Conservation (phyloP, 2,329 filamentous ascomycete species). For the Metarhizium anisopliae region DNA sequence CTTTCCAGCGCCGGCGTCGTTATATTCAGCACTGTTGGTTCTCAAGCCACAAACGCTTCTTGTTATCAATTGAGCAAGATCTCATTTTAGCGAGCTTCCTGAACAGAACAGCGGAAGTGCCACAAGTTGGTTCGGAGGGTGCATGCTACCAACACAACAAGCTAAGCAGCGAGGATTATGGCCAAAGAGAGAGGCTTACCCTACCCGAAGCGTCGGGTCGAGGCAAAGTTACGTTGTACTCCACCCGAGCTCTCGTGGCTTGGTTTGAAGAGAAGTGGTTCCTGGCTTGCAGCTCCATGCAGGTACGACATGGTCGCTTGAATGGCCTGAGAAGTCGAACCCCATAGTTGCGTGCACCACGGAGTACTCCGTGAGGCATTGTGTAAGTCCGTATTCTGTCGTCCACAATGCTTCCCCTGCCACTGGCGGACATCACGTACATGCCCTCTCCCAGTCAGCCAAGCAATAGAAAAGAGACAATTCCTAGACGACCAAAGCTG, state of each 20-base stretch:
- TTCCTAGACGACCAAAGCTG: not conserved
- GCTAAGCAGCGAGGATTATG: not conserved
- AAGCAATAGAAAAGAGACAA: not conserved
- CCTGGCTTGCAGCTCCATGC: conserved; percentile 4
- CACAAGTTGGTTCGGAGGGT: not conserved
- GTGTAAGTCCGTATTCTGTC: not conserved
- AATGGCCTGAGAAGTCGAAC: not conserved
- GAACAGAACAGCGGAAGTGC: not conserved
- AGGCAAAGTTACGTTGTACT: conserved; percentile 1
- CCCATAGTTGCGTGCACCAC: no score
- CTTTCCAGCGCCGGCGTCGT: not conserved
- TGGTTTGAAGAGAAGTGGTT: conserved; percentile 1
- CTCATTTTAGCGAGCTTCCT: not conserved
- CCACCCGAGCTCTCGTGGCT: not conserved
- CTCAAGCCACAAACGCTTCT: not conserved
- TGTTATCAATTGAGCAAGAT: not conserved
- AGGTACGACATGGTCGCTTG: conserved; percentile 6
- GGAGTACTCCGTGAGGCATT: not conserved
- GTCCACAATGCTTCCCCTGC: not conserved
- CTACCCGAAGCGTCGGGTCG: conserved; percentile 6
- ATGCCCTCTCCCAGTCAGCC: not conserved
- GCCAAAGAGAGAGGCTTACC: not conserved
- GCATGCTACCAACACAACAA: not conserved
- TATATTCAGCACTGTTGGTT: not conserved
- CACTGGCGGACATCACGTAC: not conserved